Evolutionary conservation across 2,329 filamentous ascomycete species (phyloP), one percentile per base, ranked within the genome.

Genomic region (Talaromyces sp.): DNA sequence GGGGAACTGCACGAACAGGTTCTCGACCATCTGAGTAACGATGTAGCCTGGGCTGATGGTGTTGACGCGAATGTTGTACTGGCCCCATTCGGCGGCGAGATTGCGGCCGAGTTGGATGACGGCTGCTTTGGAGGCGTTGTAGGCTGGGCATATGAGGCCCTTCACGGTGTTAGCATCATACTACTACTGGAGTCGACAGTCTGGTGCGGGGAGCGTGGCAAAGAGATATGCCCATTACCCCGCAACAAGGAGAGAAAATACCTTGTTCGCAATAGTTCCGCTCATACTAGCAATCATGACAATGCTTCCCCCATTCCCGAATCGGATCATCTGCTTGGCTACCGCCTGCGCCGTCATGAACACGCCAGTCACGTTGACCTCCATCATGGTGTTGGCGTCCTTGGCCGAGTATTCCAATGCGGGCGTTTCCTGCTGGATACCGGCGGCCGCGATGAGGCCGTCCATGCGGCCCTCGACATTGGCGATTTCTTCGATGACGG

Each of bases 401-500:
- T 86, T 83, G 61, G 83, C 80, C 1, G 82, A 82, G 75, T 96
- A 96, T 58, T 96, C 92, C 63, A 97, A 82, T 1, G 93, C 92
- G 0, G 91, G 80, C 0, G 88, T 92, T 79, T 96, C 92, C 77
- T 96, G 90, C 79, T 96, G 91, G 47, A 87, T 81, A 1, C 88
- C 89, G 0, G 89, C 89, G 0, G 88, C 88, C 0, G 89, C 88
- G 57, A 97, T 87, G 63, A 96, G 80, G 0, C 93, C 93, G 73
- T 96, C 92, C 67, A 97, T 79, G 17, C 90, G 86, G 6, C 89
- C 89, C 68, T 92, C 86, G 66, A 85, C 79, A 60, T 87, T 82
- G 17, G 87, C 91, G 69, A 97, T 95, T 11, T 80, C 82, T 68
- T 85, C 82, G 57, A 96, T 83, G 61, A 90, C 84, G 49, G 80